Base-by-base conservation (phyloP, 805 yeast genomes). In the Kuraishia piskuri region DNA sequence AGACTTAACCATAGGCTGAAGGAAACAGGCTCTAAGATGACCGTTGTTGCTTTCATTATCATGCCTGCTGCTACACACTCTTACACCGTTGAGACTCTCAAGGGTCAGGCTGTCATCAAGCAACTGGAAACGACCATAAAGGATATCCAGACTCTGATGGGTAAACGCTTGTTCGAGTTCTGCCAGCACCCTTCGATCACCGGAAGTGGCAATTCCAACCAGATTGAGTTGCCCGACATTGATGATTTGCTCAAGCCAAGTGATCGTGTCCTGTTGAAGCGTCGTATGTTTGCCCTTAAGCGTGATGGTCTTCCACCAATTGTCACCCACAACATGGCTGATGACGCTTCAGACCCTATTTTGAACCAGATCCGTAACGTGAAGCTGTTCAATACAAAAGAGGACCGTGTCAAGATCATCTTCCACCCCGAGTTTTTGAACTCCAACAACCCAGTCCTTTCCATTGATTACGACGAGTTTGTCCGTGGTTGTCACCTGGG, bases 401-500 rank as follows among this genome's bases (percentile, higher is more conserved):
- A 83, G 56, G 99, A 92, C 71, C 76, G 97, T 46, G 99, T 92
- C 56, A 92, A 92, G 71, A 86, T 94, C 60, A 87, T 92, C 58
- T 92, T 92, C 85, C 99, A 94, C 69, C 99, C 99, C 1, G 99
- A 94, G 70, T 92, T 92, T 67, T 79, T 92, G 61, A 92, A 89
- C 73, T 88, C 96, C 36, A 90, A 90, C 68, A 92, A 92, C 72
- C 98, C 99, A 52, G 87, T 92, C 55, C 77, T 92, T 65, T 86
- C 96, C 20, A 74, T 92, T 54, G 99, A 92, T 69, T 92, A 92
- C 68, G 99, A 92, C 68, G 99, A 92, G 68, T 92, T 92, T 69
- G 99, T 92, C 49, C 81, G 99, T 61, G 99, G 99, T 56, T 91
- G 97, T 68, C 98, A 92, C 70, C 74, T 94, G 69, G 99, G 99